Base-by-base conservation (phyloP, 352 stramenopile genomes). In the Phytophthora crassamura region DNA sequence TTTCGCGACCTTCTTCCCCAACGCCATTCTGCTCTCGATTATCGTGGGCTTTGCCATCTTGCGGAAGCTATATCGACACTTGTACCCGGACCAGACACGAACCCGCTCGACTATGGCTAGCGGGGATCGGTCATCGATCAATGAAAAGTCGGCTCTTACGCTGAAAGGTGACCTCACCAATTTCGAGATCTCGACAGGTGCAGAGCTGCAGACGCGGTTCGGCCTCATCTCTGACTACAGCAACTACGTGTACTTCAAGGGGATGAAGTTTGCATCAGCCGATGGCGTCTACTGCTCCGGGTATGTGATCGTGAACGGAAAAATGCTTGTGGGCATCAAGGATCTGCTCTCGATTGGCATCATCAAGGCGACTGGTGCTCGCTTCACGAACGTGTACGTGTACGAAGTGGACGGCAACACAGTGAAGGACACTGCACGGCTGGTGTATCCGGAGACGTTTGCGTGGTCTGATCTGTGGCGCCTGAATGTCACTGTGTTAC, bases 161-260 rank as follows among this genome's bases (percentile, higher is more conserved):
- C 18, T 52, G n/a, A 69, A 63, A 59, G 50, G 64, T 0, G 58
- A 65, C 16, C 55, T 74, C 39, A 77, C 69, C 2, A 74, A 74
- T 15, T 77, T 77, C 18, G 69, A 77, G 43, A 49, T 77, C 18
- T 72, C 69, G 4, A 77, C 69, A 3, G 69, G 69, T 10, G 69
- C 69, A 0, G 59, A 71, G 25, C 48, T 77, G 2, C 64, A 68
- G 28, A 66, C 59, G 14, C 60, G 68, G 3, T 64, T 79, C 15
- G 76, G 76, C 1, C 36, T 85, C 25, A 64, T 85, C 18, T 85
- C 57, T 0, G 60, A 74, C 11, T 84, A 76, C 46, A 69, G 63
- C 35, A 78, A 81, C 40, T 78, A 72, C 49, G 57, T 74, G 20
- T 74, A 68, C 35, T 77, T 77, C 51, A 77, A 80, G 36, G 75